Percentiles rank a stretch among this genome's conserved stretches.
These are phyloP conservation scores for Macroventuria anomochaeta DNA, from an alignment of 2,329 filamentous ascomycete species.

Conservation along the genomic window DNA sequence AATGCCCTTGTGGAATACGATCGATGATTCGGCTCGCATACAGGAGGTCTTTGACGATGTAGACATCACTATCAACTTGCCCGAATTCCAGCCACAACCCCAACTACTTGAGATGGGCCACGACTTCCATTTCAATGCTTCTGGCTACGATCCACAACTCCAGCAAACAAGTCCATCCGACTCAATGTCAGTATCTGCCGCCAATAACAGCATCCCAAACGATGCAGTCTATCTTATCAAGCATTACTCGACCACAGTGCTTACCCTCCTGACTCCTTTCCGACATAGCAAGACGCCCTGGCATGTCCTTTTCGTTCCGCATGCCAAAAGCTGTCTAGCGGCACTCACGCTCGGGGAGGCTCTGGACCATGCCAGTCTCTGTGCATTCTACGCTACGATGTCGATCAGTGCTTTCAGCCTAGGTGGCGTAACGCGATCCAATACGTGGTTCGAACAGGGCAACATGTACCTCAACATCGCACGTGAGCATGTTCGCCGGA, in stretches of 20 bases:
- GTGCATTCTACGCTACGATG: conserved; percentile 51
- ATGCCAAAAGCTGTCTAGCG: conserved; percentile 52
- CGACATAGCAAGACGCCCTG: conserved; percentile 52
- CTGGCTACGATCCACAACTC: background rate
- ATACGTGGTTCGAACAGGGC: conserved; percentile 46
- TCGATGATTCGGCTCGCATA: conserved; percentile 2
- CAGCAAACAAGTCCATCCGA: background rate
- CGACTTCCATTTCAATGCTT: background rate
- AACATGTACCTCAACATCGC: conserved; percentile 38
- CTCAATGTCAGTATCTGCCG: background rate
- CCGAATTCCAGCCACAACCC: background rate
- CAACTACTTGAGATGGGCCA: background rate
- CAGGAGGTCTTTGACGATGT: conserved; percentile 16
- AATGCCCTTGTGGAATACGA: background rate
- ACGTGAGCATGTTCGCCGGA: conserved; percentile 42
- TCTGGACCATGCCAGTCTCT: conserved; percentile 48
- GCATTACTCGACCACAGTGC: conserved; percentile 48
- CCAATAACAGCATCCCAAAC: conserved; percentile 21
- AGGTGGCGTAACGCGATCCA: conserved; percentile 33
- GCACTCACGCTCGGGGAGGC: conserved; percentile 52
- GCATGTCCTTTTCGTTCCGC: conserved; percentile 54
- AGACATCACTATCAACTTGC: background rate
- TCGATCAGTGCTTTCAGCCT: conserved; percentile 55
- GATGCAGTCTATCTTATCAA: conserved; percentile 50
- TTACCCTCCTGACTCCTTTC: conserved; percentile 39